These are phyloP conservation scores for Phialocephala sp. DNA, from an alignment of 2,329 filamentous ascomycete species.

Conservation along the genomic window DNA sequence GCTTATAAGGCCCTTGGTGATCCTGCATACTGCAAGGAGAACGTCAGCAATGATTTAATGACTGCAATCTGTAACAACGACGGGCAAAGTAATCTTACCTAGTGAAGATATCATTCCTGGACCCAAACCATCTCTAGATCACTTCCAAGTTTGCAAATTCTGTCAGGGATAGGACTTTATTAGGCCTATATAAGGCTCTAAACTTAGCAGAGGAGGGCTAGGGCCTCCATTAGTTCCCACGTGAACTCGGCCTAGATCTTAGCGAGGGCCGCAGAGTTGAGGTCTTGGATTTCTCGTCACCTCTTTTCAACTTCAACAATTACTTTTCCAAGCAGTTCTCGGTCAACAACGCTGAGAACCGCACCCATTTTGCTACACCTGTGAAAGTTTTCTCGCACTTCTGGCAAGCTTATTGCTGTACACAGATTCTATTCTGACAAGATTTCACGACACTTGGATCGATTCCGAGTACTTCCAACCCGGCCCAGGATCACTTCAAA, in stretches of 20 bases:
- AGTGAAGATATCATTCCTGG: background rate
- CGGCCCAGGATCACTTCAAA: no score
- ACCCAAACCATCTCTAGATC: background rate
- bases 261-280: background rate
- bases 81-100: background rate
- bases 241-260: background rate
- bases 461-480: no score
- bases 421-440: background rate
- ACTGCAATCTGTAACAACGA: background rate
- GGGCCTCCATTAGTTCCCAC: background rate
- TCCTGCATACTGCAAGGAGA: no score
- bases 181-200: background rate
- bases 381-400: background rate
- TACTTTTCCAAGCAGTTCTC: background rate
- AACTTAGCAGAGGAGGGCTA: background rate
- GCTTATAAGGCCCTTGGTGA: no score
- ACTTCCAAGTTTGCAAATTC: background rate
- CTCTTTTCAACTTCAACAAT: background rate
- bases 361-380: background rate
- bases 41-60: no score
- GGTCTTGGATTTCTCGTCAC: background rate
- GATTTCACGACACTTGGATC: background rate
- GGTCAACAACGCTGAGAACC: background rate
- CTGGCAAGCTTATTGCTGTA: background rate
- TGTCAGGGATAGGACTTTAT: background rate